These are phyloP conservation scores for Massospora cicadina DNA, from an alignment of 371 early-diverging fungal species.

Conservation along the genomic window DNA sequence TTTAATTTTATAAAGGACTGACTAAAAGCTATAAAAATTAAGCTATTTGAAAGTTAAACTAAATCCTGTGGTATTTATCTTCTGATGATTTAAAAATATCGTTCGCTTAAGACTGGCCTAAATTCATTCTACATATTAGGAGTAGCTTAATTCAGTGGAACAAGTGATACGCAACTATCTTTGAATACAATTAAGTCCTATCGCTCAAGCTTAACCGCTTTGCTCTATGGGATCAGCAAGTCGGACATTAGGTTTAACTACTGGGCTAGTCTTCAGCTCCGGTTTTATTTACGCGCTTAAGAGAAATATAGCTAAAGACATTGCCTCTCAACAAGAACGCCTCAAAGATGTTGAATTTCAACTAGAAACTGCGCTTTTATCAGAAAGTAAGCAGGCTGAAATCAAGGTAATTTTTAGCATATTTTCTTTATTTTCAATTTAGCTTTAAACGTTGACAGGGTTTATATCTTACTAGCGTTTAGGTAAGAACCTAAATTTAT, in stretches of 20 bases:
- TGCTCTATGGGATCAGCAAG: neutral
- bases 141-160: too few relatives aligned
- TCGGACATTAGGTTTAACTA: slow-evolving; percentile 5
- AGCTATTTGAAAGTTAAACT: too few relatives aligned
- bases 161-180: too few relatives aligned
- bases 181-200: too few relatives aligned
- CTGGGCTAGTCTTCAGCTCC: slow-evolving; percentile 5
- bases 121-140: too few relatives aligned
- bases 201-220: too few relatives aligned
- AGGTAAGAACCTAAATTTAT: neutral
- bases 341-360: slow-evolving; percentile 5
- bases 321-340: neutral
- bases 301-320: slow-evolving; percentile 3
- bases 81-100: too few relatives aligned
- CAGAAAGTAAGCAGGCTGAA: slow-evolving; percentile 6
- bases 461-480: too few relatives aligned
- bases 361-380: neutral
- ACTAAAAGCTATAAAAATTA: too few relatives aligned
- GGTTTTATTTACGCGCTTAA: slow-evolving; percentile 7
- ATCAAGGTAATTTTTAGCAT: slow-evolving; percentile 2
- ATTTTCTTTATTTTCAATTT: neutral
- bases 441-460: neutral
- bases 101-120: too few relatives aligned
- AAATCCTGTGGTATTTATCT: too few relatives aligned
- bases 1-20: too few relatives aligned